These are phyloP conservation scores for Blastobotrys arbuscula DNA, from an alignment of 1,139 yeast genomes.

Conservation along the genomic window DNA sequence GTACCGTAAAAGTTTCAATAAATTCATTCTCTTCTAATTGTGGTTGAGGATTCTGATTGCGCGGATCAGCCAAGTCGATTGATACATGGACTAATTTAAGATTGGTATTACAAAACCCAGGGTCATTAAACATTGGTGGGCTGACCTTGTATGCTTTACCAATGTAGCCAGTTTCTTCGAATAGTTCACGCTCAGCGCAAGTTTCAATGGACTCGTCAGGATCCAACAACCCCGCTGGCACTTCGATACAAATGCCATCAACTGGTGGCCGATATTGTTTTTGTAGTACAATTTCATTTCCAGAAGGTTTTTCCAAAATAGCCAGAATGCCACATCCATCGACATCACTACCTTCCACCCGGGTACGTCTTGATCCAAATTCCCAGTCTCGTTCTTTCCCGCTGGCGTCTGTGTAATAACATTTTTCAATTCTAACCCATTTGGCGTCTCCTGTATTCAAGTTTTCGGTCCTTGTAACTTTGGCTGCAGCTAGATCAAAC, in stretches of 20 bases:
- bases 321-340: conserved; percentile 87
- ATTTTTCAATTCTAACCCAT: conserved; percentile 56
- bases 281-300: conserved; percentile 62
- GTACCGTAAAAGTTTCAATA: conserved; percentile 71
- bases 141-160: conserved; percentile 54
- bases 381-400: conserved; percentile 68
- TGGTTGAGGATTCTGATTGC: conserved; percentile 64
- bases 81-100: conserved; percentile 73
- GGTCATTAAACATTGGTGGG: conserved; percentile 72
- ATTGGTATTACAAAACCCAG: conserved; percentile 86
- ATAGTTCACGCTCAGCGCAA: conserved; percentile 81
- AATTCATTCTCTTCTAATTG: conserved; percentile 84
- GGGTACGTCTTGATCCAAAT: conserved; percentile 77
- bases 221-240: conserved; percentile 93
- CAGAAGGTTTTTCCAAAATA: conserved; percentile 47
- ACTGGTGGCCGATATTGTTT: conserved; percentile 93
- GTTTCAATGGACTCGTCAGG: conserved; percentile 69
- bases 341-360: conserved; percentile 57
- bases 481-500: conserved; percentile 30
- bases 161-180: conserved; percentile 88
- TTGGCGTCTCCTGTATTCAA: conserved; percentile 42
- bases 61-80: conserved; percentile 60
- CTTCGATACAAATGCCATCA: conserved; percentile 78
- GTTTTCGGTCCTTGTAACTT: conserved; percentile 30
- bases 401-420: conserved; percentile 46